Percentiles rank a stretch among this genome's conserved stretches.
These are phyloP conservation scores for Waltiozyma solani DNA, from an alignment of 1,139 yeast species.

Conservation along the genomic window DNA sequence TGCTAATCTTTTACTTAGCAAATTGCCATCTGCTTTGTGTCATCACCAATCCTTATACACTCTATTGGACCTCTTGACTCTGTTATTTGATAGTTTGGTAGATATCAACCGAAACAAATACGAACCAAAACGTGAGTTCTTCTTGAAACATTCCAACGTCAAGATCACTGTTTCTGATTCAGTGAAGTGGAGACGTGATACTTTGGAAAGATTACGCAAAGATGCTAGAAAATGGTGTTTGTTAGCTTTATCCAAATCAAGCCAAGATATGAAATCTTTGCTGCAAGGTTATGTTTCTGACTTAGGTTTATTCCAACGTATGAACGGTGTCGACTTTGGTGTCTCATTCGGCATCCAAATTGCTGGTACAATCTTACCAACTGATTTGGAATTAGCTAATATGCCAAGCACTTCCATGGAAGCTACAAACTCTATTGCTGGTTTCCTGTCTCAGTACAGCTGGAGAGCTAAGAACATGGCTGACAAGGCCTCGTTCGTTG, in stretches of 20 bases:
- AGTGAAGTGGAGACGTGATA: slow-evolving; percentile 61
- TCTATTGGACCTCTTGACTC: slow-evolving; percentile 66
- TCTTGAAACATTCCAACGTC: slow-evolving; percentile 50
- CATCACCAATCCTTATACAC: slow-evolving; percentile 66
- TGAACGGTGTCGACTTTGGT: slow-evolving; percentile 52
- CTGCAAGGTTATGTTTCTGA: slow-evolving; percentile 65
- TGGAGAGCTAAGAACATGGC: slow-evolving; percentile 49
- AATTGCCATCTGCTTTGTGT: slow-evolving; percentile 77
- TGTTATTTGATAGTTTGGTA: slow-evolving; percentile 68
- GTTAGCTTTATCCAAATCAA: slow-evolving; percentile 41
- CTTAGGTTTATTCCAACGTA: slow-evolving; percentile 20
- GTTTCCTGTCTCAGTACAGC: slow-evolving; percentile 67
- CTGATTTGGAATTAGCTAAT: slow-evolving; percentile 44
- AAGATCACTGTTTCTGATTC: slow-evolving; percentile 68
- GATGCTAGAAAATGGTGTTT: slow-evolving; percentile 62
- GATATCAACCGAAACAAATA: slow-evolving; percentile 87
- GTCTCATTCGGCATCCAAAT: slow-evolving; percentile 83
- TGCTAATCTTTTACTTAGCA: slow-evolving; percentile 57
- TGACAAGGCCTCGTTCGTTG: slow-evolving; percentile 19
- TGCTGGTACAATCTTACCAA: slow-evolving; percentile 63
- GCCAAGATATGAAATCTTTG: slow-evolving; percentile 67
- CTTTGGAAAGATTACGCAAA: slow-evolving; percentile 49
- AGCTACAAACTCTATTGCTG: slow-evolving; percentile 53
- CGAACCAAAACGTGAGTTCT: slow-evolving; percentile 67
- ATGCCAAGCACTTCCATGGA: slow-evolving; percentile 21